A percentile compares a stretch with the other conserved stretches of the same genome.
Conservation (phyloP, 2,329 filamentous ascomycete genomes). For the Tolypocladium sp. region DNA sequence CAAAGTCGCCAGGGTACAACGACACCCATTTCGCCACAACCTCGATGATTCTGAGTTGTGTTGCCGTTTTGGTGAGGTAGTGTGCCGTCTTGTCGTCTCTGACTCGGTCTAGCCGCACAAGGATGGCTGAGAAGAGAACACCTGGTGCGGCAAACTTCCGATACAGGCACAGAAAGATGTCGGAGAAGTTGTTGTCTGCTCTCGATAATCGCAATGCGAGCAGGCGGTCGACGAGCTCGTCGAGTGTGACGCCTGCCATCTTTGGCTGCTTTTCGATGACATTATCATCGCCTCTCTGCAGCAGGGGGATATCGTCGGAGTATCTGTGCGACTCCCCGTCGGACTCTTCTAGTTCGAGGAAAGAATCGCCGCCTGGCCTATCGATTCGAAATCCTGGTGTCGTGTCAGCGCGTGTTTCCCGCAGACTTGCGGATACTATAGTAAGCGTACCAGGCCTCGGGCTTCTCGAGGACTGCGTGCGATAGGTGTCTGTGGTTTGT, state of each 20-base stretch:
- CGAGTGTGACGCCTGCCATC: slow-evolving; percentile 46
- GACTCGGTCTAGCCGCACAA: slow-evolving; percentile 64
- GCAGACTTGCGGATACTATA: not conserved
- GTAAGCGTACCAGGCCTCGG: slow-evolving; percentile 17
- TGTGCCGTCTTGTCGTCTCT: slow-evolving; percentile 57
- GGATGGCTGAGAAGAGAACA: slow-evolving; percentile 67
- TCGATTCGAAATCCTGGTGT: slow-evolving; percentile 43
- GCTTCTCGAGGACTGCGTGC: slow-evolving; percentile 21
- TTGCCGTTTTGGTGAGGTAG: slow-evolving; percentile 68
- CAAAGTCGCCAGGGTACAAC: slow-evolving; percentile 88
- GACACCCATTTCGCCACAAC: slow-evolving; percentile 84
- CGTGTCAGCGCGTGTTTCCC: slow-evolving; percentile 35
- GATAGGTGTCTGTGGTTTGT: slow-evolving; percentile 28
- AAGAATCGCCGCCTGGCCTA: slow-evolving; percentile 39
- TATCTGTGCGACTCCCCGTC: slow-evolving; percentile 57
- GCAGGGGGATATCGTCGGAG: slow-evolving; percentile 58
- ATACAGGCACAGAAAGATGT: slow-evolving; percentile 87
- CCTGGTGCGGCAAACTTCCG: slow-evolving; percentile 83
- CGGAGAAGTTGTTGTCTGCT: slow-evolving; percentile 78
- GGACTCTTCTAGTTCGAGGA: slow-evolving; percentile 62
- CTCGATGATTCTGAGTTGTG: slow-evolving; percentile 75
- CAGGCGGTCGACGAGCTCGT: slow-evolving; percentile 79
- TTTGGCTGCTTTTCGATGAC: slow-evolving; percentile 42
- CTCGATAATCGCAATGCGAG: slow-evolving; percentile 74
- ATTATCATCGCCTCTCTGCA: slow-evolving; percentile 57